Evolutionary conservation across 805 yeast species (phyloP), one percentile per base, ranked within the genome.

Genomic region (Cyberlindnera mrakii): DNA sequence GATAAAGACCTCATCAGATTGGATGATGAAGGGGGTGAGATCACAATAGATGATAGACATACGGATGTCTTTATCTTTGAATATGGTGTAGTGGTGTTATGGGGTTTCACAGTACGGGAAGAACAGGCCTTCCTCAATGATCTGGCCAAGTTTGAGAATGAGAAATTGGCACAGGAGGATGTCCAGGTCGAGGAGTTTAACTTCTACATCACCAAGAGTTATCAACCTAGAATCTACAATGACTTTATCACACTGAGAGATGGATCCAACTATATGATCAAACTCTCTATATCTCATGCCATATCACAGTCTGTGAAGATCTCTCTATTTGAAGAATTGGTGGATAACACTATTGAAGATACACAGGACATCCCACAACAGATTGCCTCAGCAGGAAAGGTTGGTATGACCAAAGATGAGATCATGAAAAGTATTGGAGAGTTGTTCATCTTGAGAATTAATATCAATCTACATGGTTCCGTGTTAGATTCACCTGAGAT

Each of bases 341-440:
- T 93, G 11, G 96, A 91, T 64, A 90, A 90, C 61, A 93, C 99
- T 3, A 93, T 93, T 58, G 96, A 89, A 60, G 97, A 89, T 59
- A 93, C 98, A 2, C 96, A 91, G 59, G 96, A 90, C 56, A 89
- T 93, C 40, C 99, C 99, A 3, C 95, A 87, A 57, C 96, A 90
- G 62, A 87, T 93, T 58, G 97, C 99, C 1, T 78, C 80, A 30
- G 82, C 93, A 10, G 99, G 99, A 58, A 90, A 90, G 62, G 96
- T 93, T 42, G 86, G 85, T 52, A 89, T 93, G 97, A 79, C 83
- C 25, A 78, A 96, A 55, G 91, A 83, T 54, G 96, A 90, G 53
- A 93, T 93, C 44, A 93, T 93, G 98, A 93, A 89, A 66, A 83
- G 93, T 45, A 93, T 93, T 44, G 99, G 99, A 11, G 98, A 93